Evolutionary conservation across 2,329 filamentous ascomycete species (phyloP), one percentile per base, ranked within the genome.

Genomic region (Delphinella strobiligena): DNA sequence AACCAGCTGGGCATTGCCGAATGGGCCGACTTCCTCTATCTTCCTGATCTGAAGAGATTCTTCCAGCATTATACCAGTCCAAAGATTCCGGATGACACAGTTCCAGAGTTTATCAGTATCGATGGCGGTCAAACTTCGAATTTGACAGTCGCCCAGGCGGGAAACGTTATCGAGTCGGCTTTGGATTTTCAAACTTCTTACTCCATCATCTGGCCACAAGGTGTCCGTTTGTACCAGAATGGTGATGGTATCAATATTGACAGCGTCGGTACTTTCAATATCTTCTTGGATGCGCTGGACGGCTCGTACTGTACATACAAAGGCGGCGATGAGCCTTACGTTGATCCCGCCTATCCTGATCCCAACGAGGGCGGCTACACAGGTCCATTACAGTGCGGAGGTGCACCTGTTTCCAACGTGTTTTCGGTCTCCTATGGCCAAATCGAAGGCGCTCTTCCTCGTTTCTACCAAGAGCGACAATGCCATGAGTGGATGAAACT

Each of bases 401-500:
- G 60, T 11, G 72, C 63, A 54, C 58, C 66, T 47, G 68, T 71
- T 3, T 71, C 72, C 11, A 72, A 74, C 45, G 72, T 75, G 3
- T 66, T 78, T 46, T 71, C 68, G 30, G 69, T 77, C 51, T 75
- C 71, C 3, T 79, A 78, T 52, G 71, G 71, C 39, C 70, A 68
- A 31, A 62, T 67, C 30, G 73, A 78, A 55, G 71, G 78, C 51
- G 69, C 66, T 3, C 62, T 82, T 0, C 78, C 78, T 0, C 51
- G 61, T 3, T 64, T 67, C 14, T 82, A 80, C 50, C 71, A 73
- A 12, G 59, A 62, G 33, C 67, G 68, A 31, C 73, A 80, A 12
- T 82, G 78, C 62, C 68, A 72, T 47, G 61, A 77, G 50, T 76
- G 80, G 50, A 73, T 71, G 40, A 68, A 78, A 48, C 71, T 82